A percentile compares a stretch with the other conserved stretches of the same genome.
phyloP scores from a whole-genome alignment of 1,284 basidiomycete genomes.

The Apiotrichum gamsii region DNA sequence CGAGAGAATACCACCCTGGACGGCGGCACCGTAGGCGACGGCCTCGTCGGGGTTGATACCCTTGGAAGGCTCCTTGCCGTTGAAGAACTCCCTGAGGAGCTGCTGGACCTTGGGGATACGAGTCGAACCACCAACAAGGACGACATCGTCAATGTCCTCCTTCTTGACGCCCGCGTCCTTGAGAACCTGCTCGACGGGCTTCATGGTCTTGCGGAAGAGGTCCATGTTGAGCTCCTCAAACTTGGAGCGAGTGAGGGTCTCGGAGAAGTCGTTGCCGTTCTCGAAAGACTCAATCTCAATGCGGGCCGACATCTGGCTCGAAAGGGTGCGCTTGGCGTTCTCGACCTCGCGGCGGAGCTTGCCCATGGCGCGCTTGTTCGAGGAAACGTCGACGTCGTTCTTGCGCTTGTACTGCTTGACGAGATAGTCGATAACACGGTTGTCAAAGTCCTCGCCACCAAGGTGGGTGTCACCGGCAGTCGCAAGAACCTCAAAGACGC shows the following conservation, averaged over 20 bases:
- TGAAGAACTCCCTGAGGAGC: slow-evolving; percentile 80
- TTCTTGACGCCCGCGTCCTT: slow-evolving; percentile 98
- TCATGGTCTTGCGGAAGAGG: slow-evolving; percentile 98
- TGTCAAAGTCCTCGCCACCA: slow-evolving; percentile 99
- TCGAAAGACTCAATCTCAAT: slow-evolving; percentile 82
- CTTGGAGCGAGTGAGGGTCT: slow-evolving; percentile 92
- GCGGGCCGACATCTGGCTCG: slow-evolving; percentile 63
- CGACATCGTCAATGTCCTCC: slow-evolving; percentile 93
- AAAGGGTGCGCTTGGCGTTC: slow-evolving; percentile 97
- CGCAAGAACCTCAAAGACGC: slow-evolving; percentile 98
- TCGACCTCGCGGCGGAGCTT: slow-evolving; percentile 98
- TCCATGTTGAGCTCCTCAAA: slow-evolving; percentile 99
- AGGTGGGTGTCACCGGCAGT: slow-evolving; percentile 98
- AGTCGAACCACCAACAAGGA: slow-evolving; percentile 95
- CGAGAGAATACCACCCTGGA: slow-evolving; percentile 96
- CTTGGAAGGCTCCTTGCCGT: slow-evolving; percentile 89
- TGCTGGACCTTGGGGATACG: slow-evolving; percentile 98
- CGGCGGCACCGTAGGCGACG: slow-evolving; percentile 97
- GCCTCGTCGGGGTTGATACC: slow-evolving; percentile 99
- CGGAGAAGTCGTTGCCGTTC: slow-evolving; percentile 91
- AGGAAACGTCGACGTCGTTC: slow-evolving; percentile 78
- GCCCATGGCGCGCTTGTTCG: slow-evolving; percentile 84
- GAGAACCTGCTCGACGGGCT: slow-evolving; percentile 96
- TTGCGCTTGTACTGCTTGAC: slow-evolving; percentile 95
- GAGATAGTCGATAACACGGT: slow-evolving; percentile 96